Base-by-base conservation (phyloP, 495 filamentous ascomycete genomes). In the Penicillium taxi region DNA sequence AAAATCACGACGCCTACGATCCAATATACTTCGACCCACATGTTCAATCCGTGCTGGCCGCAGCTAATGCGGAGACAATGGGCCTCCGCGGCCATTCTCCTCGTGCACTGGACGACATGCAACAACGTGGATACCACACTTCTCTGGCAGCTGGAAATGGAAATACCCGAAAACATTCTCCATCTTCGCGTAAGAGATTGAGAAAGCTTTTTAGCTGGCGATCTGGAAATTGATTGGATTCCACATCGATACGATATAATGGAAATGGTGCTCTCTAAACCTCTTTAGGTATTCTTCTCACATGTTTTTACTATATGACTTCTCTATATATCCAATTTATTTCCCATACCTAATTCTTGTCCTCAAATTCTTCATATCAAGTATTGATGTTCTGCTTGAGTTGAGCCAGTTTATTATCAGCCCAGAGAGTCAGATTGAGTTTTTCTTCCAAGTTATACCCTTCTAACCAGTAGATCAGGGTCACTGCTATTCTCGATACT, bases 61-160 rank as follows among this genome's bases (percentile, higher is more conserved):
- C 53, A 20, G 53, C 53, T 22, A 56, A 53, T 9, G 53, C 53
- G 3, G 49, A 56, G 35, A 50, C 15, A 16, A 56, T 56, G 53
- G 53, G 53, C 3, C 37, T 56, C 13, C 41, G 53, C 24, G 46
- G 47, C 2, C 30, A 33, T 17, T 28, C 52, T 37, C 35, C 37
- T 30, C 45, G 43, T 11, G 49, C 37, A 25, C 43, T 50, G 12
- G 50, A 56, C 35, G 52, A 53, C 32, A 37, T 53, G 47, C 53
- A 53, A n/a, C n/a, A n/a, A 44, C 47, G 47, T 31, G 45, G 39
- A 37, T 46, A 36, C 26, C 30, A 45, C 5, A 45, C 28, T 18
- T 49, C 46, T 3, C 21, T 41, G 14, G 41, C 41, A 1, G 14
- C 24, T 31, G 37, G 41, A n/a, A 9, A 28, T 5, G 34, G 35